Evolutionary conservation across 345 rosid genomes (phyloP).

Genomic region (Ceriops tagal): DNA sequence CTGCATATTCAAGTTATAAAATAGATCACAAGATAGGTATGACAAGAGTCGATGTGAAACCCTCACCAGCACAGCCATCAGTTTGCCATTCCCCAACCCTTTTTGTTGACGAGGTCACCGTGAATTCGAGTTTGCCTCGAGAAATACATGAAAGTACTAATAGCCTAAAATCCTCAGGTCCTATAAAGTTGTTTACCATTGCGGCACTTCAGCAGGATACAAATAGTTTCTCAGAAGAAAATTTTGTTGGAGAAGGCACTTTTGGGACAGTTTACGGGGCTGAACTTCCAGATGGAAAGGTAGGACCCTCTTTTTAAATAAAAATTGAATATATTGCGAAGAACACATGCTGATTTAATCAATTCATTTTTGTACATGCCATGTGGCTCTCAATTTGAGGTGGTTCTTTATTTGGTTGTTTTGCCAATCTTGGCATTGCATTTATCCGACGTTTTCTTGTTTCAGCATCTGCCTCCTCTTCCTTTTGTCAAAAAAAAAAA

Average conservation of each 20-base stretch:
- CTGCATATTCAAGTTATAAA: constrained; percentile 30
- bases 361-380: background rate
- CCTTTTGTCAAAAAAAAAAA: background rate
- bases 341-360: no score
- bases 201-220: constrained; percentile 88
- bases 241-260: constrained; percentile 71
- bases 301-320: constrained; percentile 16
- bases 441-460: background rate
- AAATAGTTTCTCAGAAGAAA: constrained; percentile 66
- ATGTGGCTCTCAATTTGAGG: background rate
- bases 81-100: constrained; percentile 41
- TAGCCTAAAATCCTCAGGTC: constrained; percentile 31
- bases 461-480: background rate
- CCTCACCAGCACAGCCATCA: constrained; percentile 35
- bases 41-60: constrained; percentile 13
- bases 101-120: constrained; percentile 36
- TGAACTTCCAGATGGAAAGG: constrained; percentile 79
- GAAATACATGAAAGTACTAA: constrained; percentile 24
- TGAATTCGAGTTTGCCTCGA: constrained; percentile 35
- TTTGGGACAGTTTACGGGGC: constrained; percentile 74
- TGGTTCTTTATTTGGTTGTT: background rate
- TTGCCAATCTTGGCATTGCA: background rate
- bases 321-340: no score
- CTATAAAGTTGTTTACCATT: constrained; percentile 50
- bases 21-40: constrained; percentile 22